A percentile compares a stretch with the other conserved stretches of the same genome.
These are phyloP conservation scores for Gastrodia elata DNA, from an alignment of 106 monocot genomes.

Conservation along the genomic window DNA sequence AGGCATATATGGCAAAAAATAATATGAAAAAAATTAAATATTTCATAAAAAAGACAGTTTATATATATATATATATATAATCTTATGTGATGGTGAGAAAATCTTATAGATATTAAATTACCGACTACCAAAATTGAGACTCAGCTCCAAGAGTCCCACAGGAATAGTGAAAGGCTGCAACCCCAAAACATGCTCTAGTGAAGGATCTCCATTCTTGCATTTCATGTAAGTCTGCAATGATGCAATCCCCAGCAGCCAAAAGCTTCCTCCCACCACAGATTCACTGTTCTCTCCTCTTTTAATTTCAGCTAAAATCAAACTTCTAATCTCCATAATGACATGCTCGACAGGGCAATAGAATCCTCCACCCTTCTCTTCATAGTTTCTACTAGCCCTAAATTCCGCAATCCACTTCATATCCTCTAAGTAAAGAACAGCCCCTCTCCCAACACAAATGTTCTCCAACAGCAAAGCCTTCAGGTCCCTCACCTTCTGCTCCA, in stretches of 20 bases:
- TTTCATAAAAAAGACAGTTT: too few species aligned
- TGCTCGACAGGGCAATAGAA: conserved; percentile 82
- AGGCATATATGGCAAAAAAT: too few species aligned
- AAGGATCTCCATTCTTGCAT: conserved; percentile 50
- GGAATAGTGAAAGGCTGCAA: conserved; percentile 46
- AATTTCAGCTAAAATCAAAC: conserved; percentile 23
- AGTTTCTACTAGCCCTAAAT: conserved; percentile 33
- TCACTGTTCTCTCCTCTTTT: conserved; percentile 1
- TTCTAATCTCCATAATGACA: conserved; percentile 72
- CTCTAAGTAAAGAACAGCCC: conserved; percentile 64
- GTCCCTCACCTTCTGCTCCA: conserved; percentile 73
- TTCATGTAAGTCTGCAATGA: conserved; percentile 52
- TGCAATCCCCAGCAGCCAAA: conserved; percentile 60
- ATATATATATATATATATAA: too few species aligned
- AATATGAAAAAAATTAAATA: too few species aligned
- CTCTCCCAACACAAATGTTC: conserved; percentile 49
- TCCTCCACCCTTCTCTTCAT: conserved; percentile 18
- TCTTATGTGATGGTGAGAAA: neutral
- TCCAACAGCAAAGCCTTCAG: conserved; percentile 44
- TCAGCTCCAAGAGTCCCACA: conserved; percentile 38
- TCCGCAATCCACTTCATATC: conserved; percentile 85
- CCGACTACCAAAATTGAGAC: conserved; percentile 42
- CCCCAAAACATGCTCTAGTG: conserved; percentile 47
- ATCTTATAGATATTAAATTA: conserved; percentile 13
- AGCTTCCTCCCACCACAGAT: conserved; percentile 14